phyloP scores from a whole-genome alignment of 495 filamentous ascomycete genomes.

The Aspergillus campestris region DNA sequence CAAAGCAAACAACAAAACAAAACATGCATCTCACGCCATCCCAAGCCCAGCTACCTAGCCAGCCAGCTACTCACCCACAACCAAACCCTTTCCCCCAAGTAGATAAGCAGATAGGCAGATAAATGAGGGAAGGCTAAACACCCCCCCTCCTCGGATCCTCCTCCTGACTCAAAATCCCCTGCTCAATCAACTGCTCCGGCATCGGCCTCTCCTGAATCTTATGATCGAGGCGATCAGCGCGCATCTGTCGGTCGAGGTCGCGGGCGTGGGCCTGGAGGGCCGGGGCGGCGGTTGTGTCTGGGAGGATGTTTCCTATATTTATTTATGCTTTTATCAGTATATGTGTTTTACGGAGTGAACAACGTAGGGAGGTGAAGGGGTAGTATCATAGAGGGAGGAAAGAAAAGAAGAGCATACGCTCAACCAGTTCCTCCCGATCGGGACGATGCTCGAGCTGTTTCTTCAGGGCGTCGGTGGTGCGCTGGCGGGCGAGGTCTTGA shows the following conservation, averaged over 20 bases:
- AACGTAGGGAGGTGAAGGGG: neutral
- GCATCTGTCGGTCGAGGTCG: conserved; percentile 79
- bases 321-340: conserved; percentile 1
- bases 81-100: too few species aligned
- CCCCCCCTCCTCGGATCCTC: conserved; percentile 28
- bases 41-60: too few species aligned
- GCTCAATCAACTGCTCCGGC: conserved; percentile 64
- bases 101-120: too few species aligned
- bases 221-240: conserved; percentile 72
- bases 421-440: conserved; percentile 57
- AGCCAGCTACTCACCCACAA: too few species aligned
- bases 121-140: too few species aligned
- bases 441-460: conserved; percentile 59
- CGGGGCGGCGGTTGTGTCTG: conserved; percentile 56
- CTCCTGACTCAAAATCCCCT: conserved; percentile 66
- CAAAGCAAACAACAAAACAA: too few species aligned
- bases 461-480: conserved; percentile 54
- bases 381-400: neutral
- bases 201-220: conserved; percentile 68
- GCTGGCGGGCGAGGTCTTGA: conserved; percentile 57
- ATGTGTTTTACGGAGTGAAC: neutral
- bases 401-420: conserved; percentile 46
- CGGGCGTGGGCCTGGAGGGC: conserved; percentile 66
- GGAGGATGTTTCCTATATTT: conserved; percentile 68
- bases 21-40: too few species aligned